Evolutionary conservation across 169 alveolate species (phyloP), one percentile per base, ranked within the genome.

Genomic region (Blepharisma undulans): DNA sequence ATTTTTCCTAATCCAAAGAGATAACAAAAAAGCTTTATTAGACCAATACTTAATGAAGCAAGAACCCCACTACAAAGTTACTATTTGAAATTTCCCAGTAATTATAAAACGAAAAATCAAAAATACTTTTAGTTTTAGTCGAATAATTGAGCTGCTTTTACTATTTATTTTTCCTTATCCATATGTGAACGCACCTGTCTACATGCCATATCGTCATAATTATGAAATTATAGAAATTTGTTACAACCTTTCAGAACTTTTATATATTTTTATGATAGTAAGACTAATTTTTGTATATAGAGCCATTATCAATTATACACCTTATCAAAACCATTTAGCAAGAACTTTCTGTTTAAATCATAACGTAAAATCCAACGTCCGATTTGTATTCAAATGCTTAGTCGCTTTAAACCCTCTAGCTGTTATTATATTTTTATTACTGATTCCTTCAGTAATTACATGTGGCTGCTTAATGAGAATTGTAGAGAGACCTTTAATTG

Each of bases 331-430:
- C 25, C 27, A 72, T 27, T 66, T 88, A 22, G 92, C 92, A 29
- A 19, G 78, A 18, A 1, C 59, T 7, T 76, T 18, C 25, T 88
- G 92, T 59, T 10, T 27, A 18, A n/a, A 77, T 6, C 29, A 33
- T 72, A 74, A 74, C 25, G 92, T 76, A 25, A 88, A 59, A 33
- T 60, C 85, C 7, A 76, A 88, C 27, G 22, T 76, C 14, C 4
- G 92, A 16, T 88, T 88, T 76, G 12, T 77, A 0, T 88, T 88
- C 34, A 88, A 88, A 18, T 36, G 87, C 78, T 74, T 76, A 34
- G 10, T 72, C 32, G 76, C 72, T 76, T 12, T 8, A 59, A 16
- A 72, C 72, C 92, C 87, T 8, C 29, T 88, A 6, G 19, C 6
- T 25, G 27, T 61, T 5, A 87, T 88, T 30, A 10, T 25, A 32